Conservation (phyloP, 2,329 filamentous ascomycete genomes). For the Ceratocystis alfenasii region DNA sequence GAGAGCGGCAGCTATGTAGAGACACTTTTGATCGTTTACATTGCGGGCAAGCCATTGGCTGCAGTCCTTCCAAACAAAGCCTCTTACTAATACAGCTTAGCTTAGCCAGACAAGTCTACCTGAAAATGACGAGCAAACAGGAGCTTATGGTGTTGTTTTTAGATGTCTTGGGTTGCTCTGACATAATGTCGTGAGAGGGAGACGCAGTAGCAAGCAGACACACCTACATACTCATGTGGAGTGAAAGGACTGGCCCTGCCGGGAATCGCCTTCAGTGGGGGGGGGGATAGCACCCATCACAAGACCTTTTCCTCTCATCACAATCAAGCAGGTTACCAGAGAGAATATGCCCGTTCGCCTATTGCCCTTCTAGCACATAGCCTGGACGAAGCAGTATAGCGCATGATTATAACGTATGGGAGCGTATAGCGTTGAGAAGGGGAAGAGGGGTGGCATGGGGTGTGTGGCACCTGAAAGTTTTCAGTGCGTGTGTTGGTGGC, state of each 20-base stretch:
- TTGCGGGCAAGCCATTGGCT: too few relatives aligned
- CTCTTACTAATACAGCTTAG: neutral
- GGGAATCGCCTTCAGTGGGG: too few relatives aligned
- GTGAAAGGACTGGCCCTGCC: too few relatives aligned
- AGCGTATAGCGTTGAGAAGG: neutral
- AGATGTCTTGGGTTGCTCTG: neutral
- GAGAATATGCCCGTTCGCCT: neutral
- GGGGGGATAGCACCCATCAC: too few relatives aligned
- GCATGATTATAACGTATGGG: neutral
- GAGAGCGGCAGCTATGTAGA: too few relatives aligned
- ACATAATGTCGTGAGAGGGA: neutral
- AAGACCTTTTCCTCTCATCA: too few relatives aligned
- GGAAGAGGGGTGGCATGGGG: neutral
- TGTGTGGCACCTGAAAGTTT: conserved; percentile 1
- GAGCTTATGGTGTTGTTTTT: neutral
- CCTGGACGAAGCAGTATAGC: neutral
- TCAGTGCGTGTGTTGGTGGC: conserved; percentile 7
- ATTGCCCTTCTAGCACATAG: neutral
- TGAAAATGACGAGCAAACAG: neutral
- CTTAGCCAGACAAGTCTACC: neutral
- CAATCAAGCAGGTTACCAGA: neutral
- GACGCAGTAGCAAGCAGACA: too few relatives aligned
- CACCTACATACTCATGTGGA: too few relatives aligned
- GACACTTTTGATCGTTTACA: too few relatives aligned
- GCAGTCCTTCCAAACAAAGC: neutral